phyloP scores from a whole-genome alignment of 1,139 yeast species.

The Eremothecium coryli region DNA sequence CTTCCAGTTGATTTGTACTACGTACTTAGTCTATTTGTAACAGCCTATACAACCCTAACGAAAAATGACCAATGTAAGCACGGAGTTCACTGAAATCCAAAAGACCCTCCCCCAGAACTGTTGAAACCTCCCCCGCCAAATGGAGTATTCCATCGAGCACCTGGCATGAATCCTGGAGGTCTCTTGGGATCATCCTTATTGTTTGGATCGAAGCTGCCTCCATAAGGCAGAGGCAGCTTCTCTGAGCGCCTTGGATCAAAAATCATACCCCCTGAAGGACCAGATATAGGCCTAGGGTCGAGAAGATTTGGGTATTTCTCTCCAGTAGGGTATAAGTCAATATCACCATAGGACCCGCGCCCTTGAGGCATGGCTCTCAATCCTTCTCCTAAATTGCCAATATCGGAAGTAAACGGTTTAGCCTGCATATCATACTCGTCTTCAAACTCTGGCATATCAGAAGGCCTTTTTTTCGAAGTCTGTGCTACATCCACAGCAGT shows the following conservation, averaged over 20 bases:
- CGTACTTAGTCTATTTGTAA: background rate
- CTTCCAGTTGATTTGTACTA: slow-evolving; percentile 3
- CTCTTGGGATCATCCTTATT: background rate
- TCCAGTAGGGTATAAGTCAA: slow-evolving; percentile 36
- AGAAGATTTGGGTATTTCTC: slow-evolving; percentile 27
- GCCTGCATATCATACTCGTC: slow-evolving; percentile 42
- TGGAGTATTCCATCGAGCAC: slow-evolving; percentile 34
- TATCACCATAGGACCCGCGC: slow-evolving; percentile 28
- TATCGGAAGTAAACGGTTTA: slow-evolving; percentile 7
- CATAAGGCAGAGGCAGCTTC: slow-evolving; percentile 2
- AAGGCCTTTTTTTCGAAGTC: slow-evolving; percentile 14
- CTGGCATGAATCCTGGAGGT: slow-evolving; percentile 28
- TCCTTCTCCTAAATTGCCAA: slow-evolving; percentile 9
- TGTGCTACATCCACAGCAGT: no score
- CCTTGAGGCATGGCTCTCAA: background rate
- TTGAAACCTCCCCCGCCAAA: slow-evolving; percentile 22
- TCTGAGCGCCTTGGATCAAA: slow-evolving; percentile 23
- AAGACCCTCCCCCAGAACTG: no score
- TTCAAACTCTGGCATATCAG: slow-evolving; percentile 48
- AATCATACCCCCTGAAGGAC: slow-evolving; percentile 33
- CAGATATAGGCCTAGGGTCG: slow-evolving; percentile 15
- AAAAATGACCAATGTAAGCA: background rate
- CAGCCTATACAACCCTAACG: background rate
- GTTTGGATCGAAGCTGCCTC: slow-evolving; percentile 3
- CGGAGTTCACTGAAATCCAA: no score